Evolutionary conservation across 2,329 filamentous ascomycete species (phyloP).

Genomic region (Emergomyces orientalis): DNA sequence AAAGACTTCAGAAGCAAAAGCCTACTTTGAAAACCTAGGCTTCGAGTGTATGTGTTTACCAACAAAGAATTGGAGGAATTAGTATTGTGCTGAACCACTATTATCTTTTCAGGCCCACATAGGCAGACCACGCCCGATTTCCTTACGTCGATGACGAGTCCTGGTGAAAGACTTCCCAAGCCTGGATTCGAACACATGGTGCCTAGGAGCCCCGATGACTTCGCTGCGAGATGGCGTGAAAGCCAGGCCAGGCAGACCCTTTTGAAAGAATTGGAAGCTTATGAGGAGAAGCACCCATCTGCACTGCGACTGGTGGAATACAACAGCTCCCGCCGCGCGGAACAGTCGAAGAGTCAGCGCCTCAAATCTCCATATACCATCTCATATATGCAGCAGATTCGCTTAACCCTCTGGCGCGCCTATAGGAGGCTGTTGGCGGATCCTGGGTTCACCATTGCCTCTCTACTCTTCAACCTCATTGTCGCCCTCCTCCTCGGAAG

Average conservation of each 20-base stretch:
- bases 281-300: constrained; percentile 33
- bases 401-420: constrained; percentile 48
- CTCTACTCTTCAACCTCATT: constrained; percentile 59
- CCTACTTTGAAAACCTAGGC: constrained; percentile 62
- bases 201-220: constrained; percentile 61
- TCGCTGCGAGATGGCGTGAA: constrained; percentile 50
- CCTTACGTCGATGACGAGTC: background rate
- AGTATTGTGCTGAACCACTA: background rate
- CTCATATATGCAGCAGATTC: constrained; percentile 63
- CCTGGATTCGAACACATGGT: constrained; percentile 43
- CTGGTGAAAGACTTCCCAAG: constrained; percentile 41
- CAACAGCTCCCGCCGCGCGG: constrained; percentile 27
- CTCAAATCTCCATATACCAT: constrained; percentile 71
- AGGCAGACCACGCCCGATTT: background rate
- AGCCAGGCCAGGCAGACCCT: constrained; percentile 39
- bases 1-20: constrained; percentile 50
- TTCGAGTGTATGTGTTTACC: constrained; percentile 46
- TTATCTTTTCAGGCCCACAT: background rate
- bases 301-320: constrained; percentile 26
- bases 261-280: constrained; percentile 35
- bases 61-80: background rate
- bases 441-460: constrained; percentile 23
- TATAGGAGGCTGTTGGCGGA: background rate
- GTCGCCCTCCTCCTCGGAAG: constrained; percentile 57
- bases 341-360: constrained; percentile 43